Evolutionary conservation across 1,284 basidiomycete species (phyloP).

Genomic region (Meira nashicola): DNA sequence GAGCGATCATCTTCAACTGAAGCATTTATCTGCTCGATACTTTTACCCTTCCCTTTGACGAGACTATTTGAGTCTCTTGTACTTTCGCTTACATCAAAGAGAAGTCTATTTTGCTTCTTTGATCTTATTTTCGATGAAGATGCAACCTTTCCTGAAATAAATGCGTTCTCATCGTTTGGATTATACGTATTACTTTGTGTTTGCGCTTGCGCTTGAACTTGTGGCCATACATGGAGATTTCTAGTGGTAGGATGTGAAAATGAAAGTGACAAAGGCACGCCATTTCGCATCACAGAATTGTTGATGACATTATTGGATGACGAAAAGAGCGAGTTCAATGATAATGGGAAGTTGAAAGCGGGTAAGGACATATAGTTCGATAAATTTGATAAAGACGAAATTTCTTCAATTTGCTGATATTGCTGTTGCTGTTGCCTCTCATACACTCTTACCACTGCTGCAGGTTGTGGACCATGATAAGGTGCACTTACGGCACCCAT

Average conservation of each 20-base stretch:
- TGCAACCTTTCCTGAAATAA: too few relatives aligned
- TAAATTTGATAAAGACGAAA: too few relatives aligned
- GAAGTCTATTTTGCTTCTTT: not conserved
- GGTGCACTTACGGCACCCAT: conserved; percentile 7
- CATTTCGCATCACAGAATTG: not conserved
- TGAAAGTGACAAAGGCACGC: not conserved
- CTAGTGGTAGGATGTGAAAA: not conserved
- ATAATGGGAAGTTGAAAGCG: too few relatives aligned
- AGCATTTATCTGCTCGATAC: too few relatives aligned
- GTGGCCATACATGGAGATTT: conserved; percentile 4
- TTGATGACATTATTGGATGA: not conserved
- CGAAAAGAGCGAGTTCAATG: not conserved
- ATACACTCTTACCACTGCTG: not conserved
- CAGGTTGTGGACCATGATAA: conserved; percentile 8
- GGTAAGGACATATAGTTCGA: too few relatives aligned
- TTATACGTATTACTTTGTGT: too few relatives aligned
- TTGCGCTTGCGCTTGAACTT: not conserved
- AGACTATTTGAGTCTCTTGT: too few relatives aligned
- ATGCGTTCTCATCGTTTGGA: too few relatives aligned
- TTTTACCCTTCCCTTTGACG: too few relatives aligned
- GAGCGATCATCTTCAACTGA: too few relatives aligned
- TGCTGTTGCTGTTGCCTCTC: not conserved
- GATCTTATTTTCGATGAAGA: not conserved
- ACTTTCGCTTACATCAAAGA: too few relatives aligned
- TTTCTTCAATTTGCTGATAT: too few relatives aligned